Percentiles rank a stretch among this genome's conserved stretches.
Evolutionary conservation across 257 asterid species (phyloP).

Genomic region (Solanum medicagineum): DNA sequence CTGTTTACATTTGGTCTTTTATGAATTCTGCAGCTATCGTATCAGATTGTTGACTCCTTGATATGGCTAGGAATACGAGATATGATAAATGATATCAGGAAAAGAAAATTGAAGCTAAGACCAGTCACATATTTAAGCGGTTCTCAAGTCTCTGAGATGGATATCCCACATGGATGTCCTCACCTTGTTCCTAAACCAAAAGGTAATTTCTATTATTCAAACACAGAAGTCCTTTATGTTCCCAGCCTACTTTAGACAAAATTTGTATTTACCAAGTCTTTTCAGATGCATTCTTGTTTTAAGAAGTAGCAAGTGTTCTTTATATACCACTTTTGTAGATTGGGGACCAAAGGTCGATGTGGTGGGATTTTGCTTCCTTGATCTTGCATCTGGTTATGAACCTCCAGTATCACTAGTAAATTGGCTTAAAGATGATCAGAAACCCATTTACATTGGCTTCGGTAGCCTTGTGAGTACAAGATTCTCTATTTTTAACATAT

Average conservation of each 20-base stretch:
- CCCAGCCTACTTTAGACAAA: background rate
- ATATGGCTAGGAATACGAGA: slow-evolving; percentile 97
- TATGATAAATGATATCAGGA: slow-evolving; percentile 86
- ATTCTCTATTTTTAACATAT: background rate
- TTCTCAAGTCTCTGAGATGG: slow-evolving; percentile 69
- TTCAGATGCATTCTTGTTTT: background rate
- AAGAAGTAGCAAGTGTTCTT: background rate
- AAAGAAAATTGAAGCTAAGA: slow-evolving; percentile 76
- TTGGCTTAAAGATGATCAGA: slow-evolving; percentile 86
- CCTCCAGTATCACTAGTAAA: slow-evolving; percentile 79
- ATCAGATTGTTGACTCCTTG: slow-evolving; percentile 93
- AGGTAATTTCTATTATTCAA: slow-evolving; percentile 29
- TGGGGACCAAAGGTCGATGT: slow-evolving; percentile 97
- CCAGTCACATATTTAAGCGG: slow-evolving; percentile 94
- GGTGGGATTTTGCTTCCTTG: slow-evolving; percentile 98
- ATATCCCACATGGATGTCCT: slow-evolving; percentile 93
- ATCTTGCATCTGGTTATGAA: slow-evolving; percentile 77
- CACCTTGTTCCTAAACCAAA: slow-evolving; percentile 98
- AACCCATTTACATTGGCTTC: slow-evolving; percentile 79
- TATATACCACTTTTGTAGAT: slow-evolving; percentile 47
- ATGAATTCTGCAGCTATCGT: slow-evolving; percentile 71
- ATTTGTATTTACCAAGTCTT: background rate
- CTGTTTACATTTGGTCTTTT: slow-evolving; percentile 3
- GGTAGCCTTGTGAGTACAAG: slow-evolving; percentile 69
- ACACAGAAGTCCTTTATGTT: background rate